Percentiles rank a stretch among this genome's conserved stretches.
These are phyloP conservation scores for Pestalotiopsis sp. DNA, from an alignment of 2,329 filamentous ascomycete species.

Conservation along the genomic window DNA sequence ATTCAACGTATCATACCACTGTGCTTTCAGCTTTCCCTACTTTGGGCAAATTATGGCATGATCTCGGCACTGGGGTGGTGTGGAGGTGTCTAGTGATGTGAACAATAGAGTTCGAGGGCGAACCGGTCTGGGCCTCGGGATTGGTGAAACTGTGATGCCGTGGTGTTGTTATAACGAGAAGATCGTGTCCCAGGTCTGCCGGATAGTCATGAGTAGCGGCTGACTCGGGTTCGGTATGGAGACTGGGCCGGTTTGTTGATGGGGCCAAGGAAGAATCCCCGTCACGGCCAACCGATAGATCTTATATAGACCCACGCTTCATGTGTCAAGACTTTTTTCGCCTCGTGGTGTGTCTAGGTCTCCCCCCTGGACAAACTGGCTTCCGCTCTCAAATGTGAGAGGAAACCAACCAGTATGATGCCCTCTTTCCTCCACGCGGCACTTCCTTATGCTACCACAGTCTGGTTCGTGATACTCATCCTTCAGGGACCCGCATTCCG, in stretches of 20 bases:
- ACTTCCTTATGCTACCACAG: background rate
- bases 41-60: background rate
- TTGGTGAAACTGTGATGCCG: background rate
- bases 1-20: background rate
- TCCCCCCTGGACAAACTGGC: background rate
- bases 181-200: background rate
- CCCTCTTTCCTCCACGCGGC: background rate
- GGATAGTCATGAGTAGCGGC: background rate
- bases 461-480: background rate
- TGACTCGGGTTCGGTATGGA: background rate
- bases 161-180: background rate
- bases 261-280: background rate
- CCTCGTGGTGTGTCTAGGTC: background rate
- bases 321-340: background rate
- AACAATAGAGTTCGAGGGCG: background rate
- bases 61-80: background rate
- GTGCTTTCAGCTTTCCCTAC: background rate
- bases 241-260: background rate
- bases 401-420: background rate
- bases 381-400: background rate
- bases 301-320: conserved; percentile 6
- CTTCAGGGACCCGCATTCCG: background rate
- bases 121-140: background rate
- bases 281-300: background rate
- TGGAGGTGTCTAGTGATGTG: background rate